These are phyloP conservation scores for Diaporthe caulivora DNA, from an alignment of 2,329 filamentous ascomycete species.

Conservation along the genomic window DNA sequence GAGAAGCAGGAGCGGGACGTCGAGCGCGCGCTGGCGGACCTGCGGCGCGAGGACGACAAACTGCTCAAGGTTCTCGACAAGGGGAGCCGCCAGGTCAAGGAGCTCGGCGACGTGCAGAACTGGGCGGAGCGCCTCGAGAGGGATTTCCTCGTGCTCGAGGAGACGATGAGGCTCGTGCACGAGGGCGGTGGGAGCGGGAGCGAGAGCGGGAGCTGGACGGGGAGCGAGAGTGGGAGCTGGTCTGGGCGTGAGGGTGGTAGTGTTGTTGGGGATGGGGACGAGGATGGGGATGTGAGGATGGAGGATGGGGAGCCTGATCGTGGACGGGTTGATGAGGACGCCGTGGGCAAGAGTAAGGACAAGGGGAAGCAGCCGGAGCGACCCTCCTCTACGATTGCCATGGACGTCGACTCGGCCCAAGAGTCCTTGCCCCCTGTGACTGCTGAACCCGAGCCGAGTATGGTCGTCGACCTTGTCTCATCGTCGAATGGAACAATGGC, in stretches of 20 bases:
- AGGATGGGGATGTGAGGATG: constrained; percentile 38
- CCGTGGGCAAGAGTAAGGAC: constrained; percentile 39
- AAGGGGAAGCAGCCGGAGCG: constrained; percentile 34
- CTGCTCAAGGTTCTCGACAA: constrained; percentile 73
- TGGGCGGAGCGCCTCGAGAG: constrained; percentile 86
- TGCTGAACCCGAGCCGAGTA: constrained; percentile 5
- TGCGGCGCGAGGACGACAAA: constrained; percentile 75
- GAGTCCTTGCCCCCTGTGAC: neutral
- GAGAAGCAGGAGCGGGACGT: constrained; percentile 77
- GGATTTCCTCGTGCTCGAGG: constrained; percentile 73
- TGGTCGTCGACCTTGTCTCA: constrained; percentile 20
- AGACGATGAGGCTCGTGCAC: constrained; percentile 70
- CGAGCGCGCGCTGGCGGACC: constrained; percentile 66
- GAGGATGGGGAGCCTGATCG: constrained; percentile 9
- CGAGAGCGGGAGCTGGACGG: constrained; percentile 45
- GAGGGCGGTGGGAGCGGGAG: constrained; percentile 43
- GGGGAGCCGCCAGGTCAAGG: constrained; percentile 76
- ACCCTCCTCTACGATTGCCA: constrained; percentile 22
- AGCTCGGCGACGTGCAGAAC: constrained; percentile 55
- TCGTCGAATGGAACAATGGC: neutral
- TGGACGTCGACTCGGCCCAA: constrained; percentile 36
- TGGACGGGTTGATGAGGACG: neutral
- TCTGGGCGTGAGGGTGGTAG: constrained; percentile 39
- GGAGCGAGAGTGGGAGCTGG: constrained; percentile 45
- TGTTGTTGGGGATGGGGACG: constrained; percentile 41